Base-by-base conservation (phyloP, 2,329 filamentous ascomycete genomes). In the Aspergillus bombycis region DNA sequence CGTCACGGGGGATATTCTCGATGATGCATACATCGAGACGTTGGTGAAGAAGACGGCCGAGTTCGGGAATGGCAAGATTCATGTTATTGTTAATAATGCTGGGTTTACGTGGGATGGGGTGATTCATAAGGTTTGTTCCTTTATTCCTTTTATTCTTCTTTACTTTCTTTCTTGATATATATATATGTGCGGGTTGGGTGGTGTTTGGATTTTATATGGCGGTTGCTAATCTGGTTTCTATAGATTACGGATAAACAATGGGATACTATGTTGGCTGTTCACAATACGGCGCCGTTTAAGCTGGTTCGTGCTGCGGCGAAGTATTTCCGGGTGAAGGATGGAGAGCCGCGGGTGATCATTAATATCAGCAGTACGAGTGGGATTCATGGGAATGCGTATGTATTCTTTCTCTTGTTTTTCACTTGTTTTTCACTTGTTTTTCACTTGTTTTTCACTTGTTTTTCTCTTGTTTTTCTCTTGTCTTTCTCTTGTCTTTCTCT, bases 51-150 rank as follows among this genome's bases (percentile, higher is more conserved):
- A 88, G 73, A 85, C 92, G 0, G 93, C 91, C 1, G 89, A 89
- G 55, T 96, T 96, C 74, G 93, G 93, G 63, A 82, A 85, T 67
- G 93, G 92, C 73, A 96, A 96, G 83, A 93, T 97, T 66, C 91
- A 96, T 78, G 91, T 95, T 75, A 90, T 96, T 62, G 91, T 96
- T 64, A 96, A 96, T 80, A 96, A 96, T 76, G 93, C 93, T 0
- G 93, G 92, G 48, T 96, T 92, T 80, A 96, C 93, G 0, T 96
- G 93, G 92, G 93, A 97, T 77, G 93, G 90, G 8, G 92, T 96
- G 45, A 93, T 96, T 69, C 92, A 96, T 84, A 96, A 95, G 80
- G 84, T 86, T 26, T 16, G 61, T 68, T 61, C 9, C 4, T 64
- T 53, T n/a, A n/a, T n/a, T n/a, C n/a, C n/a, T n/a, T n/a, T n/a